Conservation (phyloP, 306 rosid genomes). For the Ochetophila trinervis region DNA sequence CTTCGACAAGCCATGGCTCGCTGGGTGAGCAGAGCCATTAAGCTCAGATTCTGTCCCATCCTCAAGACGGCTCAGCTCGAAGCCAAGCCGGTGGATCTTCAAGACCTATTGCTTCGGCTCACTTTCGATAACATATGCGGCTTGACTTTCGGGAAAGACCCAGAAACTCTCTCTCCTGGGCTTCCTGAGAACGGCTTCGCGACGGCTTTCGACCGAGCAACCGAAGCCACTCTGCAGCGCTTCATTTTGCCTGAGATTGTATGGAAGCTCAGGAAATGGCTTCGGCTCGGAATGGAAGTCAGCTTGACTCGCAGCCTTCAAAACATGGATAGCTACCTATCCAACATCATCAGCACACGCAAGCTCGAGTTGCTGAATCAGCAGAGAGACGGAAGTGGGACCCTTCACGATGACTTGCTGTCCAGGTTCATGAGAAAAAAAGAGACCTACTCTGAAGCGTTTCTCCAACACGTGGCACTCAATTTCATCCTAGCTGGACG, state of each 20-base stretch:
- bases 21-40: slow-evolving; percentile 89
- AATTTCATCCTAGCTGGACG: slow-evolving; percentile 97
- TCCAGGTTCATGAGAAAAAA: slow-evolving; percentile 87
- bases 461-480: slow-evolving; percentile 78
- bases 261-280: slow-evolving; percentile 54
- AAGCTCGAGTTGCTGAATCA: slow-evolving; percentile 45
- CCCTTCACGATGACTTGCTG: slow-evolving; percentile 60
- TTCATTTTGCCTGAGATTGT: slow-evolving; percentile 37
- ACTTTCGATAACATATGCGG: slow-evolving; percentile 96
- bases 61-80: slow-evolving; percentile 45
- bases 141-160: slow-evolving; percentile 77
- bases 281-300: slow-evolving; percentile 63
- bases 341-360: slow-evolving; percentile 55
- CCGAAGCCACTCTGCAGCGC: slow-evolving; percentile 52
- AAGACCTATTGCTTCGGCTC: slow-evolving; percentile 82
- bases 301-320: slow-evolving; percentile 44
- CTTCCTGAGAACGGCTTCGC: slow-evolving; percentile 50
- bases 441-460: slow-evolving; percentile 57
- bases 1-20: slow-evolving; percentile 96
- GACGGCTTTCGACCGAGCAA: slow-evolving; percentile 45
- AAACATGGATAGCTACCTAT: slow-evolving; percentile 47
- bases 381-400: slow-evolving; percentile 12
- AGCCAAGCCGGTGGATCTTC: slow-evolving; percentile 52
- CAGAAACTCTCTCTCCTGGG: slow-evolving; percentile 44
- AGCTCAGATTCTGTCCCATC: slow-evolving; percentile 64